Evolutionary conservation across 345 rosid species (phyloP).

Genomic region (Barbarea vulgaris): DNA sequence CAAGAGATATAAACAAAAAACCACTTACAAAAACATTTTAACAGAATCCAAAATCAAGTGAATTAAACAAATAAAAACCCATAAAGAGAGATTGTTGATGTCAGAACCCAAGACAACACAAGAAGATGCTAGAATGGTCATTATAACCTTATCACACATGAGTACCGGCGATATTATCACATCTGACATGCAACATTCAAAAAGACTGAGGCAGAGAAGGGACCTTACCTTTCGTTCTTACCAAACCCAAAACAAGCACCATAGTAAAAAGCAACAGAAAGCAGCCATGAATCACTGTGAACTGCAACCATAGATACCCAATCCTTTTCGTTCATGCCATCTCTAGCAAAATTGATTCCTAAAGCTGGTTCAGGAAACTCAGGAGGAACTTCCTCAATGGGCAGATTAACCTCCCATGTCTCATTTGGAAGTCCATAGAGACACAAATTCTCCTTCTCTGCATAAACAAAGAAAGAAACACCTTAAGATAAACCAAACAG

Average conservation of each 20-base stretch:
- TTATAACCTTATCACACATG: background rate
- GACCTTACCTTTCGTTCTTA: conserved; percentile 86
- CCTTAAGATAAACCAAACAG: background rate
- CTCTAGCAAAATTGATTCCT: conserved; percentile 98
- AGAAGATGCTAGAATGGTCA: background rate
- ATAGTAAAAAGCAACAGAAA: conserved; percentile 95
- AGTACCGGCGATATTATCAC: background rate
- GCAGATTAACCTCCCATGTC: conserved; percentile 97
- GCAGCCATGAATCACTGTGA: conserved; percentile 99
- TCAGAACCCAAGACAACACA: background rate
- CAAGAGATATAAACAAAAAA: background rate
- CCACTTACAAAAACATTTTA: background rate
- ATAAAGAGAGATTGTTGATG: too few relatives aligned
- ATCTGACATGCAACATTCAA: too few relatives aligned
- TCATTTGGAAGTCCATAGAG: conserved; percentile 95
- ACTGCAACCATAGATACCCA: conserved; percentile 97
- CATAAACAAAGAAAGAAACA: background rate
- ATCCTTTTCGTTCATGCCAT: conserved; percentile 98
- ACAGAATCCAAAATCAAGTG: background rate
- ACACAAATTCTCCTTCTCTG: conserved; percentile 97
- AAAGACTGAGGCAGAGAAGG: background rate
- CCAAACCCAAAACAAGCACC: conserved; percentile 99
- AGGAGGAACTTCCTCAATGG: conserved; percentile 99
- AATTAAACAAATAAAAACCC: too few relatives aligned
- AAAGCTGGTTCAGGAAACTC: conserved; percentile 99